phyloP scores from a whole-genome alignment of 306 rosid genomes.

The peach (Prunus persica) region Prunus_persica_NCBIv2 NC_034014.1:19597501-19598000 shows the following conservation, averaged over 20 bases:
- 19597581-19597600: neutral
- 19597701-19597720: neutral
- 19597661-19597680: neutral
- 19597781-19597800: neutral
- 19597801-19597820: neutral
- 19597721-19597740: neutral
- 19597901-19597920: constrained; percentile 92
- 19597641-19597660: neutral
- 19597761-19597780: neutral
- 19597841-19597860: neutral
- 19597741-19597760: neutral
- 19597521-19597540: neutral
- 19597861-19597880: neutral
- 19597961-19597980: constrained; percentile 61
- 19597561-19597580: neutral
- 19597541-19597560: neutral
- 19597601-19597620: neutral
- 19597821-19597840: neutral
- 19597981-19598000: constrained; percentile 84
- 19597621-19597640: neutral
- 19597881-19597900: constrained; percentile 45
- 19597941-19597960: constrained; percentile 81
- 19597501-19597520: neutral
- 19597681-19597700: neutral
- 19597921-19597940: constrained; percentile 92